Evolutionary conservation across 768 basidiomycete genomes (phyloP), one percentile per base, ranked within the genome.

Genomic region (Mycena maculata): DNA sequence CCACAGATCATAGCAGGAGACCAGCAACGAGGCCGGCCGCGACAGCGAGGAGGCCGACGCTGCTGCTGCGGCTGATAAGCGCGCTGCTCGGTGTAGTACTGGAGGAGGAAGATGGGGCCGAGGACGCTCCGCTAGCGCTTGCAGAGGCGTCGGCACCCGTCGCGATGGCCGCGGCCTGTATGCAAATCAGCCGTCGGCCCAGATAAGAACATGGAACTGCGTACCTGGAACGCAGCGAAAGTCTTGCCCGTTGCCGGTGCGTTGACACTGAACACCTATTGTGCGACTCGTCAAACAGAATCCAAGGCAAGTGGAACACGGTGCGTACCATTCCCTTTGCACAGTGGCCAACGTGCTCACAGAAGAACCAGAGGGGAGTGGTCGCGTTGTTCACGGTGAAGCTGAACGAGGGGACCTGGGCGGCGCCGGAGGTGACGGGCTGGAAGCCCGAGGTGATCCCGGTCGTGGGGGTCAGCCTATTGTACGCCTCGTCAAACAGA

Each of bases 351-450:
- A 75, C 73, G 65, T 83, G 82, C 22, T 72, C 73, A 67, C 83
- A 84, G 79, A 80, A 83, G 80, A 85, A 84, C 84, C 84, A 85
- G 41, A 85, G 74, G 15, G 84, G 82, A 1, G 77, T 67, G 20
- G 74, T 68, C 42, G 73, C 77, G 73, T 82, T 78, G 64, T 74
- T 76, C 58, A 84, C 57, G 50, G 77, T 82, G 75, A 84, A 76
- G 60, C 71, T 80, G 75, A 75, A 84, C 59, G 79, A 68, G 16
- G 79, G 78, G 74, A 82, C 71, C 52, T 54, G 13, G 1, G 71
- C 62, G n/a, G 80, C 75, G 30, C 72, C 64, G 62, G 71, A 71
- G 8, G 76, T 61, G 20, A 74, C 71, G 45, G 75, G 72, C 65
- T 76, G 75, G 78, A 78, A 84, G 61, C 81, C 81, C 23, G 83